Percentiles rank a stretch among this genome's conserved stretches.
Evolutionary conservation across 805 yeast species (phyloP).

Genomic region (Barnettozyma botsteinii): DNA sequence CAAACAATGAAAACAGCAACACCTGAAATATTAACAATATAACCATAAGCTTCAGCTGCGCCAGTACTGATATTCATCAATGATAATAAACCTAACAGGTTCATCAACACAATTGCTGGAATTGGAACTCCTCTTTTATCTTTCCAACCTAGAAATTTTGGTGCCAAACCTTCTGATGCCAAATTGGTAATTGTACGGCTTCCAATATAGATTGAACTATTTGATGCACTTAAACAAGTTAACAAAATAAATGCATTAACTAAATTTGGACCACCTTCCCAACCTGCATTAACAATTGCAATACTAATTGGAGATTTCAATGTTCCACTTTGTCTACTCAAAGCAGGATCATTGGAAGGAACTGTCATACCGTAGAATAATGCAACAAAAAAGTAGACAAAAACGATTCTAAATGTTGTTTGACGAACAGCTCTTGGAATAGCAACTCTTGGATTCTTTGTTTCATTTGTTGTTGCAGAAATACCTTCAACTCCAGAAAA

Average conservation of each 20-base stretch:
- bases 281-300: constrained; percentile 65
- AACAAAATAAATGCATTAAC: constrained; percentile 66
- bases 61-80: constrained; percentile 49
- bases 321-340: constrained; percentile 5
- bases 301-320: constrained; percentile 62
- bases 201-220: constrained; percentile 64
- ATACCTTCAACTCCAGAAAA: constrained; percentile 75
- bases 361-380: constrained; percentile 10
- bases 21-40: constrained; percentile 69
- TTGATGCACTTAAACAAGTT: constrained; percentile 64
- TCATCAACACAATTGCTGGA: constrained; percentile 50
- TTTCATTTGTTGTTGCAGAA: constrained; percentile 70
- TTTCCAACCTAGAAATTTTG: constrained; percentile 44
- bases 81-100: constrained; percentile 58
- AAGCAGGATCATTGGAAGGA: constrained; percentile 8
- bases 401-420: constrained; percentile 10
- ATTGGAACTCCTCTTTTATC: constrained; percentile 60
- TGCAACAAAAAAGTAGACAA: constrained; percentile 9
- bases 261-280: constrained; percentile 56
- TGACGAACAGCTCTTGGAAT: constrained; percentile 58
- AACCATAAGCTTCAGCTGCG: constrained; percentile 56
- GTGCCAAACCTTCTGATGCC: constrained; percentile 59
- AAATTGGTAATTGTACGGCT: constrained; percentile 60
- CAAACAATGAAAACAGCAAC: constrained; percentile 73
- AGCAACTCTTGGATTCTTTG: constrained; percentile 60